A percentile compares a stretch with the other conserved stretches of the same genome.
These are phyloP conservation scores for Saccharum officinarum DNA, from an alignment of 176 grass and related monocot species.

Conservation along the genomic window DNA sequence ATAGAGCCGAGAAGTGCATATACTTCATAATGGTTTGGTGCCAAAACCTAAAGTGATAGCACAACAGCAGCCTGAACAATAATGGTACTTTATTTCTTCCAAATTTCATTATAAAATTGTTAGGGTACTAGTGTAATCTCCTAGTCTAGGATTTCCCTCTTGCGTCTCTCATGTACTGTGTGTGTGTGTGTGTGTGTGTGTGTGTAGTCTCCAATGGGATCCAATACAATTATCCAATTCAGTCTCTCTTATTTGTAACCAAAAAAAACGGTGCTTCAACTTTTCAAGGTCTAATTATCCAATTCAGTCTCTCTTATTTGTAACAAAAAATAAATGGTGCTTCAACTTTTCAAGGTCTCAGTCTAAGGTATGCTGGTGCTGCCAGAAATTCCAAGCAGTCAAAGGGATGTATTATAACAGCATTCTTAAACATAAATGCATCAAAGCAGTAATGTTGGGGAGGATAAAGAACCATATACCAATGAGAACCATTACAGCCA, in stretches of 20 bases:
- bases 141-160: too few relatives aligned
- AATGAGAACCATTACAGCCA: not conserved
- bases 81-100: not conserved
- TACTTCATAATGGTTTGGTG: not conserved
- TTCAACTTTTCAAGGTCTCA: not conserved
- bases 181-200: too few relatives aligned
- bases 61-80: not conserved
- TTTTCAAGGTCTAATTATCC: not conserved
- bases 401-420: not conserved
- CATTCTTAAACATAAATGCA: constrained; percentile 13
- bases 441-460: constrained; percentile 2
- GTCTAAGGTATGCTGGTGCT: not conserved
- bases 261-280: not conserved
- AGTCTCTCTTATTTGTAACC: not conserved
- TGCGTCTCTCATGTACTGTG: too few relatives aligned
- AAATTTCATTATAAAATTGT: not conserved
- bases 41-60: not conserved
- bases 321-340: not conserved
- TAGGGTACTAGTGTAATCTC: not conserved
- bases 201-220: not conserved
- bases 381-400: not conserved
- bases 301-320: not conserved
- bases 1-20: not conserved
- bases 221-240: not conserved
- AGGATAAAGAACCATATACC: not conserved